phyloP scores from a whole-genome alignment of 495 filamentous ascomycete genomes.

The Umbilicaria muhlenbergii region DNA sequence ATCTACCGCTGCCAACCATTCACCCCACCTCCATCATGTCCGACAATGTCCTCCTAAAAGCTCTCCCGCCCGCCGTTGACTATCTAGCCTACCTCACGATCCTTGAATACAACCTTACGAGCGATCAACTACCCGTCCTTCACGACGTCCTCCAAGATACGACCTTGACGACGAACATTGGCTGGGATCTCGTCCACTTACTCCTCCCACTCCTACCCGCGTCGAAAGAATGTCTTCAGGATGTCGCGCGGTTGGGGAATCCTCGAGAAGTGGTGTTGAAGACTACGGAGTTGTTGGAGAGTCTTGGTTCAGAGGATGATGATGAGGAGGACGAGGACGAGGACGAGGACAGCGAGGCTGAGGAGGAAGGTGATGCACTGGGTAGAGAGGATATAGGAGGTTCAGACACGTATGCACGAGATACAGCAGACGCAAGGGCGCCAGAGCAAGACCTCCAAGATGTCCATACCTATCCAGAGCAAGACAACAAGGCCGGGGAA shows the following conservation, averaged over 20 bases:
- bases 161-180: slow-evolving; percentile 74
- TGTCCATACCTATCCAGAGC: too few species aligned
- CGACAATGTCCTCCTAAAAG: slow-evolving; percentile 28
- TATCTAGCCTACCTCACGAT: slow-evolving; percentile 80
- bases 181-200: slow-evolving; percentile 87
- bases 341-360: slow-evolving; percentile 17
- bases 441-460: slow-evolving; percentile 7
- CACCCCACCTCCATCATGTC: slow-evolving; percentile 12
- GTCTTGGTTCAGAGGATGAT: slow-evolving; percentile 38
- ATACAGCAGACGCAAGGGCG: slow-evolving; percentile 9
- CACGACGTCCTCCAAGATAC: slow-evolving; percentile 72
- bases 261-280: slow-evolving; percentile 89
- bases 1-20: slow-evolving; percentile 45
- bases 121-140: slow-evolving; percentile 58
- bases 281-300: slow-evolving; percentile 55
- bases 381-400: slow-evolving; percentile 12
- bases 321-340: slow-evolving; percentile 32
- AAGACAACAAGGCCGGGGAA: slow-evolving; percentile 1
- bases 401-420: background rate
- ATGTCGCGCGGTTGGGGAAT: slow-evolving; percentile 71
- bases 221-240: slow-evolving; percentile 58
- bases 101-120: slow-evolving; percentile 67
- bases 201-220: slow-evolving; percentile 61
- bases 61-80: slow-evolving; percentile 57
- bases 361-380: slow-evolving; percentile 7